Base-by-base conservation (phyloP, 352 stramenopile species). In the Phytopythium montanum region DNA sequence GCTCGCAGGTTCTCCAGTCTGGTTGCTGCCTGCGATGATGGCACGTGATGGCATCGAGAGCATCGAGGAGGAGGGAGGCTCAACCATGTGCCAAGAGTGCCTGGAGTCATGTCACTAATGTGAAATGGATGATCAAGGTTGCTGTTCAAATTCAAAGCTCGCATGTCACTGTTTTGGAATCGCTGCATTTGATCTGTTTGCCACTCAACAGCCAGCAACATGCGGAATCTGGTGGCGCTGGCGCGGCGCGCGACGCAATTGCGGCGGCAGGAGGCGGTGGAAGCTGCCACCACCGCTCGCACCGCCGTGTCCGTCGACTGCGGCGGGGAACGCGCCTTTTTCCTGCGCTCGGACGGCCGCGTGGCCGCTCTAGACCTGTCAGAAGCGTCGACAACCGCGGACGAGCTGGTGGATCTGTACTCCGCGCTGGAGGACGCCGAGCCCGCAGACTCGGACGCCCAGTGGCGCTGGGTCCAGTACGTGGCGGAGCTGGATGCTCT, bases 381-480 rank as follows among this genome's bases (percentile, higher is more conserved):
- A 16, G 72, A 72, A 41, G 53, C 48, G 14, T 52, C 64, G 3
- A 48, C 21, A 10, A n/a, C 57, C 1, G 33, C 52, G n/a, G 59
- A 68, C 18, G 59, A 73, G 60, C 66, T 81, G 29, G 56, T 79
- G 26, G 77, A 79, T 49, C 51, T 82, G 34, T 45, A 29, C 23
- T 42, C 67, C 9, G 18, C 62, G 16, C 52, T 58, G 25, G 9
- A 25, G 16, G 36, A 42, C 18, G 25, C 29, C 31, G 31, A 34
- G 5, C 31, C 5, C 31, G 5, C 31, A 5, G 31, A 5, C 31
- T 5, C 31, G 31, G 21, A 48, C 12, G 23, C 39, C 5, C 58
- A 48, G 16, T 94, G 85, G 85, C 53, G 50, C 33, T 92, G 85
- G 85, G 79, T 89, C 54, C 61, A 61, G 6, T 92, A 85, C 63